Base-by-base conservation (phyloP, 768 basidiomycete genomes). In the Phanerochaete carnosa region DNA sequence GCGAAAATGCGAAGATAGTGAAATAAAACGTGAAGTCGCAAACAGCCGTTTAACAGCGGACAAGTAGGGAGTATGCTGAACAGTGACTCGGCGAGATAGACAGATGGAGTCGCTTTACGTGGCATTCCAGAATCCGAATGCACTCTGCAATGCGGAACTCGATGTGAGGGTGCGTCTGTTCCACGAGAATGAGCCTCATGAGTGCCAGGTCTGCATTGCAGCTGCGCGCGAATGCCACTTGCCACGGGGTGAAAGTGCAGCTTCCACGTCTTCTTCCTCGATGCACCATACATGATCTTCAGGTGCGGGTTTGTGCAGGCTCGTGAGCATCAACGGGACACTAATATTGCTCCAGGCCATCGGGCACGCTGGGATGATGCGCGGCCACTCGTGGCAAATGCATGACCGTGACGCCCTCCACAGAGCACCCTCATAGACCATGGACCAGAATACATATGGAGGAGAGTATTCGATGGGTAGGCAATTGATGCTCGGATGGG, bases 401-500 rank as follows among this genome's bases (percentile, higher is more conserved):
- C 26, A 9, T 13, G 59, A n/a, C n/a, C n/a, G n/a, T n/a, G n/a
- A 45, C 11, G 64, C 64, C 55, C 61, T 65, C 64, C 64, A 65
- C 15, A 59, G 55, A 11, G 35, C 64, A 16, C 61, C 62, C 32
- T 60, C 50, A 45, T 65, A 62, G 4, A 60, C 25, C 12, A 6
- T 9, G 8, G 64, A 33, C 64, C 64, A 65, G 1, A 33, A 30
- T 2, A 61, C 32, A 23, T 64, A 45, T 5, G 61, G 45, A 39
- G 52, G 6, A 1, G 51, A 39, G 6, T 63, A 22, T 26, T 65
- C 64, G 25, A 39, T n/a, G 2, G 64, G 64, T 9, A 65, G 53
- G 26, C 19, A 7, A 22, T 46, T 29, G 28, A 46, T 43, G 13
- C 13, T 35, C 33, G 33, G 33, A 7, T 13, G 33, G 33, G 6